phyloP scores from a whole-genome alignment of 192 early-diverging fungal genomes.

The Gryganskiella cystojenkinii region DNA sequence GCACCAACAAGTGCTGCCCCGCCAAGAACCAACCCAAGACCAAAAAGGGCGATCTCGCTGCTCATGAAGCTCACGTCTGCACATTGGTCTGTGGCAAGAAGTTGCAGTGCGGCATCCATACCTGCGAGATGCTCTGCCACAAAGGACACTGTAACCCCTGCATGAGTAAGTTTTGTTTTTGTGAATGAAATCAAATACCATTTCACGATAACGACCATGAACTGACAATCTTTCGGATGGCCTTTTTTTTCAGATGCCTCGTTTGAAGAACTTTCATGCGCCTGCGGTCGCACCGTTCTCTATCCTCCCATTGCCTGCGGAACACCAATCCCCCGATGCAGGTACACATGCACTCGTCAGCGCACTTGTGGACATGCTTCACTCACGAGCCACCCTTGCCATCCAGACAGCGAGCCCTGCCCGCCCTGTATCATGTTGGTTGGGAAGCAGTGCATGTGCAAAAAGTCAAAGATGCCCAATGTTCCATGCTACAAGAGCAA shows the following conservation, averaged over 20 bases:
- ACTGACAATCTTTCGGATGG: too few relatives aligned
- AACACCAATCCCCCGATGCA: constrained; percentile 78
- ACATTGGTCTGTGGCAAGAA: constrained; percentile 74
- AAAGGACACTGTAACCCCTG: constrained; percentile 81
- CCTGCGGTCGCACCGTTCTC: constrained; percentile 84
- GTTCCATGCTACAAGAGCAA: constrained; percentile 83
- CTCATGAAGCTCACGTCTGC: constrained; percentile 69
- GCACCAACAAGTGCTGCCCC: constrained; percentile 73
- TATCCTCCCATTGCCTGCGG: constrained; percentile 91
- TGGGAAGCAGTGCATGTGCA: constrained; percentile 78
- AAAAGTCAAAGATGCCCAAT: constrained; percentile 79
- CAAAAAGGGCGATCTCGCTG: constrained; percentile 46
- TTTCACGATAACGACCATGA: too few relatives aligned
- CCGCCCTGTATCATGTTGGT: constrained; percentile 93
- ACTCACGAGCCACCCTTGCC: constrained; percentile 83
- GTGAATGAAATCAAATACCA: not conserved
- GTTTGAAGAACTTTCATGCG: constrained; percentile 87
- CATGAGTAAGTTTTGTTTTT: constrained; percentile 50
- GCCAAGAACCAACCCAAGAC: constrained; percentile 44
- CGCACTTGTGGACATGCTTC: constrained; percentile 84
- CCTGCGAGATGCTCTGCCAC: constrained; percentile 83
- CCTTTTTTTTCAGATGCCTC: constrained; percentile 62
- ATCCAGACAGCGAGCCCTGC: constrained; percentile 85
- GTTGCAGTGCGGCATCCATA: constrained; percentile 85
- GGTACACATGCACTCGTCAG: constrained; percentile 73